A percentile compares a stretch with the other conserved stretches of the same genome.
Evolutionary conservation across 768 basidiomycete genomes (phyloP).

Genomic region (Tricholomella constricta): DNA sequence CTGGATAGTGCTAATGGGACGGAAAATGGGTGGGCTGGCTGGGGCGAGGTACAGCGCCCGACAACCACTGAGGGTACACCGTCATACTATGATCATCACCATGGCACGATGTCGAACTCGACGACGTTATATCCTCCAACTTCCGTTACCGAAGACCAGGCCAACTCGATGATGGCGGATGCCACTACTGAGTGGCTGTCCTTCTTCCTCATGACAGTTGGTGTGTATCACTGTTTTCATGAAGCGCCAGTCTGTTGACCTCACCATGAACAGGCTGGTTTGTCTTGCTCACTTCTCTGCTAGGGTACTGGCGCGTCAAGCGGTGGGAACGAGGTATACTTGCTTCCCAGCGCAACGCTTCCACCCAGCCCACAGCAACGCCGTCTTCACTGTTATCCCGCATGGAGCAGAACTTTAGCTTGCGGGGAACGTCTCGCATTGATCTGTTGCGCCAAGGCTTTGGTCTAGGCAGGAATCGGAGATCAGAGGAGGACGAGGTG

Average conservation of each 20-base stretch:
- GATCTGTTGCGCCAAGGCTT: slow-evolving; percentile 49
- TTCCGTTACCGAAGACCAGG: slow-evolving; percentile 37
- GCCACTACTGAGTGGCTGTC: slow-evolving; percentile 92
- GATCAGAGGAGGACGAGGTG: slow-evolving; percentile 28
- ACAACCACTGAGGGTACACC: slow-evolving; percentile 48
- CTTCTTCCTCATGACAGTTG: slow-evolving; percentile 91
- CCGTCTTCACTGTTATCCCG: slow-evolving; percentile 31
- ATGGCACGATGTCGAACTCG: slow-evolving; percentile 9
- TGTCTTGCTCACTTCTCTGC: slow-evolving; percentile 84
- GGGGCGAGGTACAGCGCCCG: slow-evolving; percentile 35
- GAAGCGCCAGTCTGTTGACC: neutral
- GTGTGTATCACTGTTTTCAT: slow-evolving; percentile 33
- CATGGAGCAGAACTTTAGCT: slow-evolving; percentile 41
- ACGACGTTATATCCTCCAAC: slow-evolving; percentile 13
- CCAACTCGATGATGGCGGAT: slow-evolving; percentile 47
- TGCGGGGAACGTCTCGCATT: slow-evolving; percentile 39
- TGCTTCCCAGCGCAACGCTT: slow-evolving; percentile 48
- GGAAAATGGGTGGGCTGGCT: slow-evolving; percentile 33
- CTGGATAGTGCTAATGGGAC: slow-evolving; percentile 41
- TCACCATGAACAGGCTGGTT: slow-evolving; percentile 65
- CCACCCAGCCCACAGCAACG: slow-evolving; percentile 20
- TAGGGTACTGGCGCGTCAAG: slow-evolving; percentile 89
- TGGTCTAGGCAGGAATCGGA: slow-evolving; percentile 34
- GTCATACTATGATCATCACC: slow-evolving; percentile 38
- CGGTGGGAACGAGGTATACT: slow-evolving; percentile 84